A percentile compares a stretch with the other conserved stretches of the same genome.
Conservation (phyloP, 2,329 filamentous ascomycete genomes). For the Eutypa lata region DNA sequence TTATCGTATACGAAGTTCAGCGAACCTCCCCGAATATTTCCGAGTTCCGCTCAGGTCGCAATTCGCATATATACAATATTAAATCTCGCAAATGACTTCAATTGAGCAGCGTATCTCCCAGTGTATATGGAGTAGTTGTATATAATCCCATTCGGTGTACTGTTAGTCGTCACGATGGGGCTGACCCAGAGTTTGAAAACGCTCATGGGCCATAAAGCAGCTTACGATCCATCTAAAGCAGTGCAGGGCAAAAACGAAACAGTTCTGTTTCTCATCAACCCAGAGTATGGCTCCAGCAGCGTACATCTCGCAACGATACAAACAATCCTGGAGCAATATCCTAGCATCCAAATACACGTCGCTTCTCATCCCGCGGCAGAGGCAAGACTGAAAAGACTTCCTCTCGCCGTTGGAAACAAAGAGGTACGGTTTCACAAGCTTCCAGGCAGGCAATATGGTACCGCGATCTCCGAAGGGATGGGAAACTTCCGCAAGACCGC, state of each 20-base stretch:
- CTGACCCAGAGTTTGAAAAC: not conserved
- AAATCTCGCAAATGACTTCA: too few species aligned
- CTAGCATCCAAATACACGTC: conserved; percentile 31
- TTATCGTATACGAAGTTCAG: too few species aligned
- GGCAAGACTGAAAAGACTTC: conserved; percentile 7
- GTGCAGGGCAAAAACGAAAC: conserved; percentile 21
- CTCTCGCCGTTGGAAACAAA: conserved; percentile 13
- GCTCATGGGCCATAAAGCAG: too few species aligned
- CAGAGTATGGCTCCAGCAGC: conserved; percentile 33
- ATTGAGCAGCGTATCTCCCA: too few species aligned
- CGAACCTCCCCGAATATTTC: too few species aligned
- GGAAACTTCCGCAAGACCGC: conserved; percentile 9
- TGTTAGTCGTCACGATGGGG: not conserved
- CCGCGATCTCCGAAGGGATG: conserved; percentile 9
- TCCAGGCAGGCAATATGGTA: conserved; percentile 14
- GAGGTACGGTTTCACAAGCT: conserved; percentile 17
- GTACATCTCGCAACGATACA: conserved; percentile 33
- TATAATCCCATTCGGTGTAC: too few species aligned
- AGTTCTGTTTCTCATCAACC: conserved; percentile 31
- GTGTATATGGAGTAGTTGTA: too few species aligned
- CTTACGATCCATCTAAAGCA: not conserved
- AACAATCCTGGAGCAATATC: conserved; percentile 30
- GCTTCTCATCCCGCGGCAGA: conserved; percentile 26
- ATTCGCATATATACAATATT: too few species aligned
- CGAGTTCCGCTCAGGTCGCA: too few species aligned